Base-by-base conservation (phyloP, 2,329 filamentous ascomycete genomes). In the Dactylellina haptotyla region DNA sequence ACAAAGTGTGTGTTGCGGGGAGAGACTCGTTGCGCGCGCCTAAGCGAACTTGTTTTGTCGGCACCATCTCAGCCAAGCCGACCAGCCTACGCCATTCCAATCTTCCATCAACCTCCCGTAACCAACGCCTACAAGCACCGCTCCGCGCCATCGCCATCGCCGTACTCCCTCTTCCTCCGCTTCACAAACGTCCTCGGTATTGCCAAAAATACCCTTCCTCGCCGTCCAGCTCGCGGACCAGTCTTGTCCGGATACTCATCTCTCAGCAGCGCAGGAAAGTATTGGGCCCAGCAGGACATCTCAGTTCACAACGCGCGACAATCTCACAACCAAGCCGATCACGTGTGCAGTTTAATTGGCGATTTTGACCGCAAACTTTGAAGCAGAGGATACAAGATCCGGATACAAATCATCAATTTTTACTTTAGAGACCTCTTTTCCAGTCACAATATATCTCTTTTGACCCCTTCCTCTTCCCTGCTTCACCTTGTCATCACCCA, bases 1-100 rank as follows among this genome's bases (percentile, higher is more conserved):
- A 20, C 18, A 9, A 23, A 59, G 64, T 46, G 64, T 41, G 41
- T 26, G 46, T 69, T 48, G n/a, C 26, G 64, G 53, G 54, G 37
- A 28, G 53, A 54, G 26, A 41, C 48, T 48, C n/a, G n/a, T n/a
- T n/a, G n/a, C n/a, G 46, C 56, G 64, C 54, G 64, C 45, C 45
- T 62, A 69, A 62, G 64, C 64, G 64, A 69, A 56, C 37, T 20
- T 69, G 64, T 62, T 69, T 62, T 43, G 46, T 54, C 46, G 54
- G 18, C 37, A 25, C 30, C 37, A 54, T 14, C 45, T n/a, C n/a
- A n/a, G n/a, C n/a, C n/a, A n/a, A 25, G 23, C 25, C 50, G 23
- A 34, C 28, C 30, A 41, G n/a, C n/a, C 45, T 41, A 51, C 45
- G 45, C 53, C 58, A 65, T 59, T 51, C 46, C 54, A 61, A 72